These are phyloP conservation scores for Candida nonsorbophila DNA, from an alignment of 805 yeast species.

Conservation along the genomic window DNA sequence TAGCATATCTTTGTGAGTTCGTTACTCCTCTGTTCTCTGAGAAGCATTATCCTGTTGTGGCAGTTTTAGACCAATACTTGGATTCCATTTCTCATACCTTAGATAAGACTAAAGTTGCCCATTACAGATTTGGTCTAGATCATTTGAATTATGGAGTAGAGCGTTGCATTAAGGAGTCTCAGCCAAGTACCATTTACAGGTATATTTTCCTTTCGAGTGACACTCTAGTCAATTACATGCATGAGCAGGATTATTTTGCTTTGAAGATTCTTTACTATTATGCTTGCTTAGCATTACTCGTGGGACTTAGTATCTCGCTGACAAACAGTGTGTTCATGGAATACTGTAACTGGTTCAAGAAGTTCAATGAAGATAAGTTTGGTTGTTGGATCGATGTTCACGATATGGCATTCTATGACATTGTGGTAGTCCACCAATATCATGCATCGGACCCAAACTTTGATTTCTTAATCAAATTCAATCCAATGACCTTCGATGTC, in stretches of 20 bases:
- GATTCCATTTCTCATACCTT: no score
- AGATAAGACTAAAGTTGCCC: no score
- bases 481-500: no score
- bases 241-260: slow-evolving; percentile 15
- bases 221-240: slow-evolving; percentile 11
- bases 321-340: slow-evolving; percentile 17
- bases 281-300: slow-evolving; percentile 13
- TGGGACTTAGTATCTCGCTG: slow-evolving; percentile 12
- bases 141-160: no score
- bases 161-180: no score
- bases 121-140: no score
- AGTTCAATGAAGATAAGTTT: slow-evolving; percentile 5
- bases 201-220: slow-evolving; percentile 17
- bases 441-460: neutral
- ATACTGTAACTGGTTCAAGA: slow-evolving; percentile 13
- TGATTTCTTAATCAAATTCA: slow-evolving; percentile 1
- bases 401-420: slow-evolving; percentile 6
- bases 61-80: no score
- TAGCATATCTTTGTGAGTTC: slow-evolving; percentile 1
- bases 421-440: slow-evolving; percentile 3
- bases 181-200: no score
- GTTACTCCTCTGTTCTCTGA: neutral
- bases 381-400: slow-evolving; percentile 9
- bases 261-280: slow-evolving; percentile 17
- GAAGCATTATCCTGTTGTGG: no score